These are phyloP conservation scores for Tulasnella sp. DNA, from an alignment of 768 basidiomycete species.

Conservation along the genomic window DNA sequence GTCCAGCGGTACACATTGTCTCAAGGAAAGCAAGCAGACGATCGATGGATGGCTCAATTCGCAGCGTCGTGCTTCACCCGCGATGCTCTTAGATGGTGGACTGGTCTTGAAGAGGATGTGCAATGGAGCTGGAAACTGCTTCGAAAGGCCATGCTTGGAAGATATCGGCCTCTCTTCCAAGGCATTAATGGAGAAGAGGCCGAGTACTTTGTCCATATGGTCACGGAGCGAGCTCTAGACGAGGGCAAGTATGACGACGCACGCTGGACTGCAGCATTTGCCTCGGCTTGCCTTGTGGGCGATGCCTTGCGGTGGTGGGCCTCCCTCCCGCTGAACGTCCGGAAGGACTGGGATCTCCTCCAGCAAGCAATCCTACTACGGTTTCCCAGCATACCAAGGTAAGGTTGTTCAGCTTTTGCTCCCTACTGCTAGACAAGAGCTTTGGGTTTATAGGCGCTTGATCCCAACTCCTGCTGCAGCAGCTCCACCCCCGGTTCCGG, in stretches of 20 bases:
- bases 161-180: conserved; percentile 8
- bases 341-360: neutral
- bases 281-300: neutral
- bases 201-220: conserved; percentile 12
- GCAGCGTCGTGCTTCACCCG: conserved; percentile 11
- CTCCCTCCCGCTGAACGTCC: neutral
- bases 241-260: neutral
- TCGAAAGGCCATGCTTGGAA: neutral
- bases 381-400: neutral
- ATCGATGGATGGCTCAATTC: conserved; percentile 10
- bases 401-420: neutral
- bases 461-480: neutral
- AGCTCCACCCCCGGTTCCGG: neutral
- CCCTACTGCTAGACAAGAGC: neutral
- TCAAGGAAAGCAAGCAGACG: conserved; percentile 8
- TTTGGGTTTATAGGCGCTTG: neutral
- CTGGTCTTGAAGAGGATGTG: neutral
- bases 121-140: conserved; percentile 17
- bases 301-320: conserved; percentile 15
- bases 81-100: conserved; percentile 12
- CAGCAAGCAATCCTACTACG: neutral
- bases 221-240: conserved; percentile 5
- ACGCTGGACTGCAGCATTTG: neutral
- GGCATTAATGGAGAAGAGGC: neutral
- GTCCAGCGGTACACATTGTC: neutral